Base-by-base conservation (phyloP, 2,329 filamentous ascomycete species). In the Hypoxylon sp. region DNA sequence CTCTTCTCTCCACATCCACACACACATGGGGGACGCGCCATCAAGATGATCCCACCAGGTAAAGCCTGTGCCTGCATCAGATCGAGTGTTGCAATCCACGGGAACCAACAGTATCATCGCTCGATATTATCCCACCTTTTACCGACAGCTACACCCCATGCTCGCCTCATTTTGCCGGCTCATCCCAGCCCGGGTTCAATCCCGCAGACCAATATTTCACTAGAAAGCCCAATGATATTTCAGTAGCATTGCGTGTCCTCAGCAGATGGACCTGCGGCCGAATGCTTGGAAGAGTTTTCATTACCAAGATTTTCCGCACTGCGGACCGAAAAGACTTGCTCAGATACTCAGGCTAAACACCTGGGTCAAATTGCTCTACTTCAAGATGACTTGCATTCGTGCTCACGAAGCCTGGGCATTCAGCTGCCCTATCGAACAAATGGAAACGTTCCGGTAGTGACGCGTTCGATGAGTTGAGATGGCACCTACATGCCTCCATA, bases 111-210 rank as follows among this genome's bases (percentile, higher is more conserved):
- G 45, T 49, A 46, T 55, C 53, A 42, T 53, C 48, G 51, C 41
- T 34, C 47, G 50, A 49, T 58, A 57, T 59, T 62, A 56, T 38
- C 44, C 43, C 40, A 56, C 21, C 55, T 63, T 63, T 62, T 65
- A 63, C 60, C 63, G 59, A 60, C 48, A 55, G 32, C n/a, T 40
- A 45, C 38, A 17, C 16, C 43, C 53, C 59, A 54, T 53, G 21
- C 23, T 26, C 36, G 37, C 38, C 41, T 44, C 12, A 49, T 55
- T 59, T n/a, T 63, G 27, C 63, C 51, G 51, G 59, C 35, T 36
- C 52, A 55, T 49, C 52, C 55, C 53, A 58, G 44, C 45, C 30
- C 47, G 31, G 37, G 45, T 48, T 36, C 50, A 47, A 26, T 38
- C 30, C 44, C 40, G 27, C 53, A 42, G 47, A 32, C 15, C 15